Evolutionary conservation across 2,329 filamentous ascomycete genomes (phyloP).

Genomic region (Lithohypha guttulata): DNA sequence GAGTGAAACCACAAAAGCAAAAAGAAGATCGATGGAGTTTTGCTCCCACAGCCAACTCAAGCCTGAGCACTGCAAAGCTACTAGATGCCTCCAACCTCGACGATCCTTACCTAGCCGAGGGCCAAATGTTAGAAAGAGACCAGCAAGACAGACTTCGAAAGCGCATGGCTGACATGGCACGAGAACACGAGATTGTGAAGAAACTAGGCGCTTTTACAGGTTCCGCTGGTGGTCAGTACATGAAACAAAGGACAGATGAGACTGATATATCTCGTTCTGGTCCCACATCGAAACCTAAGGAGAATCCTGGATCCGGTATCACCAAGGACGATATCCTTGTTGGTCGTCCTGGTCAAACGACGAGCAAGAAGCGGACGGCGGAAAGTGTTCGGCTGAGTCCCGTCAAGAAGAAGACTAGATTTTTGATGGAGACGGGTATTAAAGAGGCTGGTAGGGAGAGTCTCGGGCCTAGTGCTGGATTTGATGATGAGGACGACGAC

Average conservation of each 20-base stretch:
- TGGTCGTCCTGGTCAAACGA: background rate
- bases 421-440: constrained; percentile 67
- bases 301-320: background rate
- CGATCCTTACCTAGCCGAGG: constrained; percentile 33
- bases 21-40: background rate
- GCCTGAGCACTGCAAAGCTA: constrained; percentile 28
- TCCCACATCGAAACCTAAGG: background rate
- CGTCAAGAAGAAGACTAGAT: constrained; percentile 47
- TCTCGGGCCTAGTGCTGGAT: constrained; percentile 39
- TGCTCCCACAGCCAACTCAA: background rate
- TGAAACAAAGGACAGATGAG: constrained; percentile 24
- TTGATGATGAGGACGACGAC: constrained; percentile 44
- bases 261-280: background rate
- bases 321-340: constrained; percentile 10
- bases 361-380: constrained; percentile 24
- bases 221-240: constrained; percentile 35
- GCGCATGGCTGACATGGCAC: constrained; percentile 33
- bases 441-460: constrained; percentile 67
- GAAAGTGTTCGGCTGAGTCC: constrained; percentile 32
- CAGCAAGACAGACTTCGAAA: constrained; percentile 34
- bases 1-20: background rate
- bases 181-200: constrained; percentile 35
- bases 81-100: constrained; percentile 24
- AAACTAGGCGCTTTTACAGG: constrained; percentile 28
- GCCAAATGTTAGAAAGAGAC: constrained; percentile 28